Evolutionary conservation across 441 rosid genomes (phyloP), one percentile per base, ranked within the genome.

Genomic region (Adansonia gregorii): DNA sequence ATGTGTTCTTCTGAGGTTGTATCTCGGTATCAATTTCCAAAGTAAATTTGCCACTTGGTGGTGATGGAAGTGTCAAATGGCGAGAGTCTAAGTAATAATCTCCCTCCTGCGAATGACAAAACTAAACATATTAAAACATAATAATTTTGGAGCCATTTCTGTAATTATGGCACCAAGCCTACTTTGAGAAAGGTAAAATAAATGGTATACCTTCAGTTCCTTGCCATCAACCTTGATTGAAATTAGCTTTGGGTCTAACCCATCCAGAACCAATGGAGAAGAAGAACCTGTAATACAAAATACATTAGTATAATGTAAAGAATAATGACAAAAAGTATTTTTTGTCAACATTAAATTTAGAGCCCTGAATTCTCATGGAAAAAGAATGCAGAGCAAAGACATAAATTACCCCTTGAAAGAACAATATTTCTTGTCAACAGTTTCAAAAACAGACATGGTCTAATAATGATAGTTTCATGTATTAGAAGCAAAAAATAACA

Each of bases 1-100:
- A 96, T 24, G 99, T 94, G 85, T 96, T 96, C 86, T 86, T 90
- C 82, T 96, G 96, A 68, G 99, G 99, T 78, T 85, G 86, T 75
- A 91, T 93, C 88, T 94, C 98, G 70, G 91, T 91, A 77, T 83
- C 89, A 74, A 96, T 92, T 83, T 94, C 95, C 87, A 96, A 83
- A n/a, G 86, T 83, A 84, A 96, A 94, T 77, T 82, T 81, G 49
- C 91, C 86, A 46, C 64, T 74, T 9, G 98, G 95, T 24, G 87
- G 97, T 69, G 94, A 91, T 55, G 70, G 72, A 61, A 94, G 87
- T 60, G 89, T 93, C 80, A 96, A 83, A 80, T 88, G 94, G 76
- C 96, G 94, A 6, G 89, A 81, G 78, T 88, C 92, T 79, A 93
- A 35, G 48, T 48, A 73, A 83, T 88, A 93, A 81, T 92, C 92